A percentile compares a stretch with the other conserved stretches of the same genome.
These are phyloP conservation scores for Paraphoma chrysanthemicola DNA, from an alignment of 2,329 filamentous ascomycete genomes.

Conservation along the genomic window DNA sequence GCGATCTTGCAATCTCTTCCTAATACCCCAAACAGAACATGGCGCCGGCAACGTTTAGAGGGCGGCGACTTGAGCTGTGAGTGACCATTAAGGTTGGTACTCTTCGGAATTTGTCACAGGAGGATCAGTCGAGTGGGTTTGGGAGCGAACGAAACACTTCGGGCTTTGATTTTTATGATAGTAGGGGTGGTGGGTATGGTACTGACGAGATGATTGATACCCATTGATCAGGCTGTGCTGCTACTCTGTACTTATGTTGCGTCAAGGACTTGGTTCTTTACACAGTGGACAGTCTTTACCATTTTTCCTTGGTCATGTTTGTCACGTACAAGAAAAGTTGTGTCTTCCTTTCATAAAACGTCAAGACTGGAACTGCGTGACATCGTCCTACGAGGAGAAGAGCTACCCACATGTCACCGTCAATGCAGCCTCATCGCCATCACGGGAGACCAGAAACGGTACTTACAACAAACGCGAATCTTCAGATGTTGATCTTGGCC, in stretches of 20 bases:
- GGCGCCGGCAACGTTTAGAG: conserved; percentile 12
- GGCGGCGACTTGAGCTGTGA: conserved; percentile 13
- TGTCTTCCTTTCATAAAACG: background rate
- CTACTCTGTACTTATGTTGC: conserved; percentile 35
- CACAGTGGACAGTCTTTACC: conserved; percentile 20
- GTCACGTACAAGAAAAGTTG: conserved; percentile 13
- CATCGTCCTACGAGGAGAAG: background rate
- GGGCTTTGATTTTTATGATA: conserved; percentile 32
- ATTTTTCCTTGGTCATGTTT: conserved; percentile 7
- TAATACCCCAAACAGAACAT: conserved; percentile 12
- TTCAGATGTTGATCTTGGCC: background rate
- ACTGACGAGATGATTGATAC: conserved; percentile 50
- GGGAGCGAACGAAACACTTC: conserved; percentile 29
- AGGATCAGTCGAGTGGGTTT: conserved; percentile 31
- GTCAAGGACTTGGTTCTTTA: conserved; percentile 29
- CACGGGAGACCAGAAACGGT: too few species aligned
- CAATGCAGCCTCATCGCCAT: too few species aligned
- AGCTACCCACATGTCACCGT: too few species aligned
- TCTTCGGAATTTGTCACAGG: conserved; percentile 29
- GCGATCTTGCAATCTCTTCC: conserved; percentile 17
- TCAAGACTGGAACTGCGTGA: background rate
- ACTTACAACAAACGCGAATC: background rate
- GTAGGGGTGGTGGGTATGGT: conserved; percentile 35
- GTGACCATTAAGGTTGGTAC: conserved; percentile 21
- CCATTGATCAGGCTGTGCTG: conserved; percentile 48